A percentile compares a stretch with the other conserved stretches of the same genome.
Evolutionary conservation across 2,329 filamentous ascomycete genomes (phyloP).

Genomic region (Microsporum canis): DNA sequence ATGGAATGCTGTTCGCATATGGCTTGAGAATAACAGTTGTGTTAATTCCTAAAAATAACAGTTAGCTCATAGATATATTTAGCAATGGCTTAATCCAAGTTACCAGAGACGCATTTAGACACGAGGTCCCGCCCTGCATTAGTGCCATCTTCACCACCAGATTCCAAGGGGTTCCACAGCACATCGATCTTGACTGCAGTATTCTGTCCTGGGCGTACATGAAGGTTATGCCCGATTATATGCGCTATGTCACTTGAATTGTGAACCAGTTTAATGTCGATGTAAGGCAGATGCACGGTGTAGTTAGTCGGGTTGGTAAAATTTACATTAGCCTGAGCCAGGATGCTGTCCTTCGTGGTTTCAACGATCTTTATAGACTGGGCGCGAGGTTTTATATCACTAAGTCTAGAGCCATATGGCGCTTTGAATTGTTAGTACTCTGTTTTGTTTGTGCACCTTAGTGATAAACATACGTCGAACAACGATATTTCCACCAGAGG

Average conservation of each 20-base stretch:
- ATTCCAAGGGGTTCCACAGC: constrained; percentile 58
- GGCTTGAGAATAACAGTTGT: constrained; percentile 64
- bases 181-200: constrained; percentile 55
- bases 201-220: constrained; percentile 59
- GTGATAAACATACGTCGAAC: constrained; percentile 71
- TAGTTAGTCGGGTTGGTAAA: constrained; percentile 87
- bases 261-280: constrained; percentile 63
- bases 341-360: constrained; percentile 60
- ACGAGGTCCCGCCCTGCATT: constrained; percentile 59
- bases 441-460: neutral
- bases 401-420: constrained; percentile 43
- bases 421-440: constrained; percentile 38
- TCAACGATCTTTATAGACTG: constrained; percentile 60
- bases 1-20: constrained; percentile 61
- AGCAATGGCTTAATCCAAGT: constrained; percentile 6
- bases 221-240: constrained; percentile 53
- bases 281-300: constrained; percentile 66
- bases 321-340: constrained; percentile 61
- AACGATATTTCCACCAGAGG: constrained; percentile 70
- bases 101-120: constrained; percentile 74
- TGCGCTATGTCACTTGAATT: constrained; percentile 68
- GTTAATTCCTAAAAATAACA: constrained; percentile 50
- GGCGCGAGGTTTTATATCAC: constrained; percentile 51
- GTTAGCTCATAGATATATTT: constrained; percentile 9
- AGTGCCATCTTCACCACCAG: constrained; percentile 51